Percentiles rank a stretch among this genome's conserved stretches.
Conservation (phyloP, 192 early-diverging fungal species). For the Lobosporangium transversale region DNA sequence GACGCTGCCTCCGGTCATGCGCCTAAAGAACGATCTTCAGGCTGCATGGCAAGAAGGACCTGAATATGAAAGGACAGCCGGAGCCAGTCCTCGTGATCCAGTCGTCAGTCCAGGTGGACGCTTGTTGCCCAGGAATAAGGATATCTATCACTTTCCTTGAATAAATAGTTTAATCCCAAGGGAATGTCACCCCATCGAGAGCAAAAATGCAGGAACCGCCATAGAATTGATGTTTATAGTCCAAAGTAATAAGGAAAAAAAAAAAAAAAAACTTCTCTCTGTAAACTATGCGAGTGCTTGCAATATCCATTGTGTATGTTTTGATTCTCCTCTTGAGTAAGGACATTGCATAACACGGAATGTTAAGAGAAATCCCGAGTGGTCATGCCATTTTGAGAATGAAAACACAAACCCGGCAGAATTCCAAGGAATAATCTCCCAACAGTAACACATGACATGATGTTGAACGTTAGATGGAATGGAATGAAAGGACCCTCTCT, state of each 20-base stretch:
- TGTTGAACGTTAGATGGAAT: too few relatives aligned
- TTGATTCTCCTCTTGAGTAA: background rate
- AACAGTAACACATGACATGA: too few relatives aligned
- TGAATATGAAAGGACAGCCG: slow-evolving; percentile 38
- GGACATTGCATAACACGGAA: background rate
- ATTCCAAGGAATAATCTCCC: too few relatives aligned
- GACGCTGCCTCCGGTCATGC: slow-evolving; percentile 29
- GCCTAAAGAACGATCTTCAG: slow-evolving; percentile 10
- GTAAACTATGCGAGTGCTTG: background rate
- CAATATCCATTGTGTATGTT: background rate
- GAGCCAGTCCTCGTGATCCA: slow-evolving; percentile 47
- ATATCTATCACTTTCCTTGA: slow-evolving; percentile 48
- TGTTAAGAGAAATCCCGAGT: background rate
- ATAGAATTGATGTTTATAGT: too few relatives aligned
- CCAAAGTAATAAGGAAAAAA: too few relatives aligned
- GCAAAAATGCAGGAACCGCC: too few relatives aligned
- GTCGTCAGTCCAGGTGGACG: slow-evolving; percentile 44
- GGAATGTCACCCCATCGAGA: too few relatives aligned
- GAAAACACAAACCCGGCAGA: too few relatives aligned
- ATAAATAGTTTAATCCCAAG: slow-evolving; percentile 9
- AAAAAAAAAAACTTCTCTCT: background rate
- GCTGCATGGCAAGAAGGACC: slow-evolving; percentile 38
- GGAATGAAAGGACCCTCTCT: too few relatives aligned
- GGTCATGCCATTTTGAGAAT: background rate
- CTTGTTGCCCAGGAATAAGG: slow-evolving; percentile 32